phyloP scores from a whole-genome alignment of 345 rosid genomes.

The Odontarrhena argentea region DNA sequence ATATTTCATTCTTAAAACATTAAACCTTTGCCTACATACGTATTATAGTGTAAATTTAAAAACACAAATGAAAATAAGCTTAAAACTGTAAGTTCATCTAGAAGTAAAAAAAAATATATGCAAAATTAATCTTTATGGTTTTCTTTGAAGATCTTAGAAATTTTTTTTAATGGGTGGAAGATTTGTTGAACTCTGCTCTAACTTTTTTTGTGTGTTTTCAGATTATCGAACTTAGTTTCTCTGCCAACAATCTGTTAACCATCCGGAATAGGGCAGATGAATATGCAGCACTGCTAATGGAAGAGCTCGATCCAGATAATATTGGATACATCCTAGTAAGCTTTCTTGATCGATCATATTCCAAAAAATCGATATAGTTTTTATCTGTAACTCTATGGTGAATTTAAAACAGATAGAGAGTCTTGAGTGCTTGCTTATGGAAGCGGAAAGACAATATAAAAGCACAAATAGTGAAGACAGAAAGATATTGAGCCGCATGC shows the following conservation, averaged over 20 bases:
- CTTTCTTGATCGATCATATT: background rate
- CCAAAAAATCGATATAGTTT: background rate
- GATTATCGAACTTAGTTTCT: conserved; percentile 67
- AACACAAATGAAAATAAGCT: too few species aligned
- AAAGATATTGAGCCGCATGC: conserved; percentile 53
- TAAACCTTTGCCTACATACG: too few species aligned
- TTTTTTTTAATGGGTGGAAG: background rate
- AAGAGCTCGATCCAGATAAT: conserved; percentile 64
- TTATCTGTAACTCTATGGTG: conserved; percentile 17
- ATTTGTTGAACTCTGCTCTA: background rate
- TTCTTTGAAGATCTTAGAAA: too few species aligned
- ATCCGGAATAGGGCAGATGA: conserved; percentile 68
- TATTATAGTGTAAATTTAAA: too few species aligned
- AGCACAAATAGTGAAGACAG: conserved; percentile 51
- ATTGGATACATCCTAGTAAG: conserved; percentile 68
- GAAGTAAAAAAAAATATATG: too few species aligned
- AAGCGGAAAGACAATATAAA: conserved; percentile 40
- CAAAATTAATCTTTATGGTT: too few species aligned
- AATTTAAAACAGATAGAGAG: conserved; percentile 49
- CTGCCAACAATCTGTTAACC: conserved; percentile 59
- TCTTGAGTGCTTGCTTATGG: conserved; percentile 56
- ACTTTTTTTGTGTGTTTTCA: conserved; percentile 25
- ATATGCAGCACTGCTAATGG: conserved; percentile 78
- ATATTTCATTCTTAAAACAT: too few species aligned
- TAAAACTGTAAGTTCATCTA: too few species aligned